Conservation (phyloP, 495 filamentous ascomycete genomes). For the Mycothermus thermophilus region DNA sequence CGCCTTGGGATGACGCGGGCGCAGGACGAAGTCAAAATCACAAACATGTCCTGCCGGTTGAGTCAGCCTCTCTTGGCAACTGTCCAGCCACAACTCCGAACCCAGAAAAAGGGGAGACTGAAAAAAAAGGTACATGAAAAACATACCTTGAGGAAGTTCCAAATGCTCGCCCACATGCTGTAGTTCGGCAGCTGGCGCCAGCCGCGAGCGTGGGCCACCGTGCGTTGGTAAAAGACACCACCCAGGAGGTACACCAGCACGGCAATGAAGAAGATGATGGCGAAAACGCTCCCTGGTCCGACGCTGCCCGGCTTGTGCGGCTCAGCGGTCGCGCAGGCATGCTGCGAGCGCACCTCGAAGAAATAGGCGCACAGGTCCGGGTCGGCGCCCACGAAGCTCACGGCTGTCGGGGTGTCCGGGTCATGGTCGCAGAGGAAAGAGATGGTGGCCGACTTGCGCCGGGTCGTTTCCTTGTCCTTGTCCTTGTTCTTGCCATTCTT, state of each 20-base stretch:
- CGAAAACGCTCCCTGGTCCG: conserved; percentile 80
- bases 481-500: conserved; percentile 25
- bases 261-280: conserved; percentile 75
- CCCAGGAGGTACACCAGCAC: conserved; percentile 80
- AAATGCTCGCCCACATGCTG: conserved; percentile 77
- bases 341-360: conserved; percentile 81
- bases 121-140: too few species aligned
- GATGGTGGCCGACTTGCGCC: conserved; percentile 76
- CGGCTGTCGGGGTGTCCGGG: conserved; percentile 39
- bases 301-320: conserved; percentile 52
- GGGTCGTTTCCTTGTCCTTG: conserved; percentile 30
- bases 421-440: conserved; percentile 88
- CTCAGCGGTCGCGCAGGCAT: conserved; percentile 58
- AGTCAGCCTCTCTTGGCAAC: too few species aligned
- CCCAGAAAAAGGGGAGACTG: too few species aligned
- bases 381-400: conserved; percentile 71
- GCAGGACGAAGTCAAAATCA: conserved; percentile 67
- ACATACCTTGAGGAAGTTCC: conserved; percentile 67
- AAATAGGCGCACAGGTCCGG: conserved; percentile 88
- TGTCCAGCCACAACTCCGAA: too few species aligned
- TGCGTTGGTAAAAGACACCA: conserved; percentile 89
- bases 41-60: conserved; percentile 58
- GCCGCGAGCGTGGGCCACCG: conserved; percentile 84
- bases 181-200: conserved; percentile 96
- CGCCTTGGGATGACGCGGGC: conserved; percentile 48